Conservation (phyloP, 495 filamentous ascomycete species). For the Glonium stellatum region DNA sequence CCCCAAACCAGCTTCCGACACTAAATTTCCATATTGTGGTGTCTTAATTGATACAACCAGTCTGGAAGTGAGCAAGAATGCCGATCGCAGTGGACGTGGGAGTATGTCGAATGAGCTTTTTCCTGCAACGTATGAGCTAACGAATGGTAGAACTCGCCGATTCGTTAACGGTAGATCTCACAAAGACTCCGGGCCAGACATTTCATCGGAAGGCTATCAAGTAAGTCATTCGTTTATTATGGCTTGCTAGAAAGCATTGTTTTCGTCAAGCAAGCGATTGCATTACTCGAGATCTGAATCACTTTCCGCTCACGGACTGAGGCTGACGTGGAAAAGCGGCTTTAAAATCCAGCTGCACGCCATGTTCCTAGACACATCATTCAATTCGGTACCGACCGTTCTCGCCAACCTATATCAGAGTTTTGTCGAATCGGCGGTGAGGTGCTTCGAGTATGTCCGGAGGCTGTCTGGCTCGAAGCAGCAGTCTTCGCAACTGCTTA, state of each 20-base stretch:
- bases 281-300: too few relatives aligned
- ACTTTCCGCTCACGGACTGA: conserved; percentile 6
- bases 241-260: too few relatives aligned
- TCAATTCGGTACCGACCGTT: conserved; percentile 65
- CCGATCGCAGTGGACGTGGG: conserved; percentile 42
- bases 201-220: conserved; percentile 75
- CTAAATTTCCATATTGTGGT: conserved; percentile 82
- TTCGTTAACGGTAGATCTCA: conserved; percentile 70
- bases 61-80: conserved; percentile 63
- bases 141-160: conserved; percentile 42
- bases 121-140: conserved; percentile 7
- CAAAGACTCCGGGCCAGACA: conserved; percentile 57
- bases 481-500: conserved; percentile 49
- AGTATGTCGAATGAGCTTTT: conserved; percentile 36
- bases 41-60: conserved; percentile 65
- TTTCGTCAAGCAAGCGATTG: too few relatives aligned
- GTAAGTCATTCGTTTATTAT: conserved; percentile 27
- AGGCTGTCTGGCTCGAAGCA: conserved; percentile 51
- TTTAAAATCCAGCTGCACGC: conserved; percentile 82
- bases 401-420: conserved; percentile 65
- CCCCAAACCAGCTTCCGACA: conserved; percentile 21
- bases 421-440: conserved; percentile 71
- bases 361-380: conserved; percentile 81
- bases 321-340: conserved; percentile 38
- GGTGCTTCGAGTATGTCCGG: conserved; percentile 72